These are phyloP conservation scores for Tieghemostelium lacteum DNA, from an alignment of 78 protist species.

Conservation along the genomic window DNA sequence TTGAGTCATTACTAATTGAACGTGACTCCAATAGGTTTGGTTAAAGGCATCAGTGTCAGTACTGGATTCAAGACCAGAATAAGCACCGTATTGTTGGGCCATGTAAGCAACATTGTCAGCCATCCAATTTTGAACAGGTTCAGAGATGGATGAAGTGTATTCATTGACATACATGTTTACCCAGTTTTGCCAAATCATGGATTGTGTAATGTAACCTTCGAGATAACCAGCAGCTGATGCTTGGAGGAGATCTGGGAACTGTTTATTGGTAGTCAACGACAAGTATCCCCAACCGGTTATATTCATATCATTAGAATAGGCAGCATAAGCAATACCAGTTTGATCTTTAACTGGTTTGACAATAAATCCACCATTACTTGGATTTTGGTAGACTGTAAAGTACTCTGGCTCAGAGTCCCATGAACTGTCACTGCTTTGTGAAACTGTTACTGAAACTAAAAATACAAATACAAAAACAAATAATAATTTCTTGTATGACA, in stretches of 20 bases:
- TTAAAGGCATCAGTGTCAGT: too few species aligned
- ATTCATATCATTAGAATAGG: slow-evolving; percentile 43
- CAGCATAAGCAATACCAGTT: slow-evolving; percentile 31
- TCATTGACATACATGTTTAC: slow-evolving; percentile 42
- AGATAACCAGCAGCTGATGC: slow-evolving; percentile 84
- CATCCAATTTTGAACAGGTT: slow-evolving; percentile 27
- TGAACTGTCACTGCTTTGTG: too few species aligned
- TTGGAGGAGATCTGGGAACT: slow-evolving; percentile 26
- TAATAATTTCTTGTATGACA: too few species aligned
- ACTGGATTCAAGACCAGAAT: neutral
- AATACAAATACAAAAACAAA: too few species aligned
- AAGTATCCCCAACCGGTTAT: slow-evolving; percentile 78
- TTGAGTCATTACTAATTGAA: slow-evolving; percentile 44
- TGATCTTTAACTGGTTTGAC: slow-evolving; percentile 16
- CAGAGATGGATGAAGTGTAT: neutral
- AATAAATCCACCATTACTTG: neutral
- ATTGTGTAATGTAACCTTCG: slow-evolving; percentile 76
- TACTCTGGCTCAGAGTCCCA: neutral
- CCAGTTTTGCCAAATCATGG: slow-evolving; percentile 65
- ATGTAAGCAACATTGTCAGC: slow-evolving; percentile 5
- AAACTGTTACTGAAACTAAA: too few species aligned
- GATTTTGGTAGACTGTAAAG: neutral
- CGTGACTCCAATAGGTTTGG: slow-evolving; percentile 81
- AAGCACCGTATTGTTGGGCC: neutral
- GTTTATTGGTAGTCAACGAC: slow-evolving; percentile 9